Conservation (phyloP, 805 yeast genomes). For the Saccharomyces cerevisiae region DNA sequence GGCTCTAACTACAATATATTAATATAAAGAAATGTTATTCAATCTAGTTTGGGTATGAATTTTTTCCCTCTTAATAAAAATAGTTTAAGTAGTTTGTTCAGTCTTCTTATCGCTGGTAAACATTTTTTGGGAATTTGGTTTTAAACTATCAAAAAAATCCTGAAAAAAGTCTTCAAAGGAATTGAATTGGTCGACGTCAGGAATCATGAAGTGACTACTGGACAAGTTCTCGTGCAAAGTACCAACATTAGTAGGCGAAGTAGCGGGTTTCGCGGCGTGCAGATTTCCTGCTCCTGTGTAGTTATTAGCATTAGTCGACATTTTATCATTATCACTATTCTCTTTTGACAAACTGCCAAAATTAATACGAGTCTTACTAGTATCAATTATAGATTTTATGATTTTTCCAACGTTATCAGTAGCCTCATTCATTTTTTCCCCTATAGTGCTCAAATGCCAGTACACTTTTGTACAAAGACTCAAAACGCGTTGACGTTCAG, state of each 20-base stretch:
- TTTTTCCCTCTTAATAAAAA: background rate
- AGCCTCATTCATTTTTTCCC: constrained; percentile 49
- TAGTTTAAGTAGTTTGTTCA: background rate
- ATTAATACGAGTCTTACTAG: constrained; percentile 28
- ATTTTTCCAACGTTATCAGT: constrained; percentile 53
- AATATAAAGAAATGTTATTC: no score
- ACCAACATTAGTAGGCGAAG: constrained; percentile 4
- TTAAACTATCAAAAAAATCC: constrained; percentile 34
- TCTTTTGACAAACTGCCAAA: constrained; percentile 7
- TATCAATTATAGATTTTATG: constrained; percentile 42
- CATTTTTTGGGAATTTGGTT: constrained; percentile 29
- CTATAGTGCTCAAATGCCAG: constrained; percentile 52
- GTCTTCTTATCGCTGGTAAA: constrained; percentile 10
- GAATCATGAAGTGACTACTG: constrained; percentile 18
- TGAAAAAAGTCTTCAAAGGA: constrained; percentile 52
- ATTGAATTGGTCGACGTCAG: constrained; percentile 41
- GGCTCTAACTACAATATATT: no score
- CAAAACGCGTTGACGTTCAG: constrained; percentile 36
- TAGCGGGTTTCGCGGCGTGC: background rate
- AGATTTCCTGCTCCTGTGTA: background rate
- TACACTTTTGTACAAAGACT: constrained; percentile 44
- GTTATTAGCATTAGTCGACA: background rate
- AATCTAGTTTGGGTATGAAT: no score
- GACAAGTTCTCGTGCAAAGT: background rate
- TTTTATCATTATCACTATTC: background rate